These are phyloP conservation scores for Dysphania ambrosioides DNA, from an alignment of 148 eudicot species.

Conservation along the genomic window DNA sequence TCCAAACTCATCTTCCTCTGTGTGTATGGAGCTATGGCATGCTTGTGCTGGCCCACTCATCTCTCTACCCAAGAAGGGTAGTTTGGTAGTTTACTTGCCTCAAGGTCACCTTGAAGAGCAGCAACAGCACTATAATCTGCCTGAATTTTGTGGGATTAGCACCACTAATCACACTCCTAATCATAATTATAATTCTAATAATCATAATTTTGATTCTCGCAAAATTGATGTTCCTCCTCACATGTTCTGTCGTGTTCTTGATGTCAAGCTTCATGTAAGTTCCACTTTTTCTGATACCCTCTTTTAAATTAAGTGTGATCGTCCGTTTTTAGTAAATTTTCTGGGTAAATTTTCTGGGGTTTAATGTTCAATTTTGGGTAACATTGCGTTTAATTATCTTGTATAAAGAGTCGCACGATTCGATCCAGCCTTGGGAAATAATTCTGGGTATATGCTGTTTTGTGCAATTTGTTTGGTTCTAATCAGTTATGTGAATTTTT, in stretches of 20 bases:
- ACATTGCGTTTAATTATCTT: slow-evolving; percentile 22
- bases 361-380: slow-evolving; percentile 20
- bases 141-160: slow-evolving; percentile 32
- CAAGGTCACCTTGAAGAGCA: slow-evolving; percentile 77
- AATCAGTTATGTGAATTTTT: background rate
- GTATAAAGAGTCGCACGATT: no score
- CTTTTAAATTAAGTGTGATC: background rate
- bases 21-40: slow-evolving; percentile 98
- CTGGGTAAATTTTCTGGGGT: slow-evolving; percentile 8
- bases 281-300: background rate
- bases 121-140: slow-evolving; percentile 20
- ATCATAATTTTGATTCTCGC: slow-evolving; percentile 26
- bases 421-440: background rate
- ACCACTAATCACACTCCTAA: background rate
- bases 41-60: slow-evolving; percentile 92
- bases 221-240: slow-evolving; percentile 56
- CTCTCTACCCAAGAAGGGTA: slow-evolving; percentile 77
- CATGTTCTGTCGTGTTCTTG: slow-evolving; percentile 91
- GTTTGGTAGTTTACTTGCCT: slow-evolving; percentile 75
- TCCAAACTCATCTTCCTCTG: slow-evolving; percentile 33
- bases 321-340: background rate
- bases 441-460: slow-evolving; percentile 21
- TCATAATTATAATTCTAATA: background rate
- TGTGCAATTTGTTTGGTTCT: slow-evolving; percentile 14
- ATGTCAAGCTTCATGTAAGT: slow-evolving; percentile 91